Conservation (phyloP, 352 stramenopile species). For the Phytophthora citrophthora region DNA sequence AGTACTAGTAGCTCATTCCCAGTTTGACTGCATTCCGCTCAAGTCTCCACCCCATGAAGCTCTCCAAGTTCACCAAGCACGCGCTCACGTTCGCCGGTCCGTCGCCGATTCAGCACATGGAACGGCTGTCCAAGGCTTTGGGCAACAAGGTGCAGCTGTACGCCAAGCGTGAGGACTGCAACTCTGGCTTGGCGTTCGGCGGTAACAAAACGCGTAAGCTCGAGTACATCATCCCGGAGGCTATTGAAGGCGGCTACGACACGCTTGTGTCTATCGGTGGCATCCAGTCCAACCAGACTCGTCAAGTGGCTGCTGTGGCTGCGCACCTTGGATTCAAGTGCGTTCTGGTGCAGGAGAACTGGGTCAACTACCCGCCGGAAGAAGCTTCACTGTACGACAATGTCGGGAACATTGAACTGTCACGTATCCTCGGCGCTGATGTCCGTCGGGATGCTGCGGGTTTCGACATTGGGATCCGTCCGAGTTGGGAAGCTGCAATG, state of each 20-base stretch:
- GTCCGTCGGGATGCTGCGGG: conserved; percentile 32
- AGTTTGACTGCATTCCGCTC: conserved; percentile 12
- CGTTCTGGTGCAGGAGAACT: conserved; percentile 46
- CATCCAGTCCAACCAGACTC: conserved; percentile 48
- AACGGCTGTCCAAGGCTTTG: conserved; percentile 37
- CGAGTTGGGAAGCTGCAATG: conserved; percentile 42
- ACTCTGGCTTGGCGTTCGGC: conserved; percentile 41
- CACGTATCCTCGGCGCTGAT: conserved; percentile 40
- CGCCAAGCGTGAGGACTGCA: conserved; percentile 46
- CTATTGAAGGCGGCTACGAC: conserved; percentile 43
- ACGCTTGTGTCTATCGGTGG: conserved; percentile 45
- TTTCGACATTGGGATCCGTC: conserved; percentile 46
- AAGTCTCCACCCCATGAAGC: conserved; percentile 33
- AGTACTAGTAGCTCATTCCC: conserved; percentile 21
- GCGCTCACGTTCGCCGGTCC: conserved; percentile 38
- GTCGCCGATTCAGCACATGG: conserved; percentile 44
- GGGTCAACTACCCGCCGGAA: conserved; percentile 41
- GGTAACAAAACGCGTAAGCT: conserved; percentile 49
- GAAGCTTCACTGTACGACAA: conserved; percentile 39
- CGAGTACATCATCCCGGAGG: conserved; percentile 46
- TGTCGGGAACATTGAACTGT: conserved; percentile 45
- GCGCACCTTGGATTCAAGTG: conserved; percentile 45
- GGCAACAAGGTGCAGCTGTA: conserved; percentile 47
- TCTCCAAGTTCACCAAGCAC: conserved; percentile 47
- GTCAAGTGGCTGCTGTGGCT: conserved; percentile 39